Conservation (phyloP, 2,329 filamentous ascomycete genomes). For the Colletotrichum liaoningense region DNA sequence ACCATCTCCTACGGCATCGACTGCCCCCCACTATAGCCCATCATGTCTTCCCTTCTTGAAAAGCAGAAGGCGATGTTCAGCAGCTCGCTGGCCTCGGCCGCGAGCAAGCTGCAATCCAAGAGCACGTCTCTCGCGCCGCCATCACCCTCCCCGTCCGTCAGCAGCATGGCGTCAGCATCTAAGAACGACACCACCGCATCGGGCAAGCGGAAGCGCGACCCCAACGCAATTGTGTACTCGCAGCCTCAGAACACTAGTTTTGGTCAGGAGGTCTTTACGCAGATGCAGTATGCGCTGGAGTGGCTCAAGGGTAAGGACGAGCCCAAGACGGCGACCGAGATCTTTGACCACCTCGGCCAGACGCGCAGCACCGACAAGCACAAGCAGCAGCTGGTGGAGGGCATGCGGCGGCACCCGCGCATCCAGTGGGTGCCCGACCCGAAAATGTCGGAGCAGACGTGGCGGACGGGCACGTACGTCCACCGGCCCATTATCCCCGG, state of each 20-base stretch:
- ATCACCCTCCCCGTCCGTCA: constrained; percentile 71
- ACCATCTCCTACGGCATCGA: too few relatives aligned
- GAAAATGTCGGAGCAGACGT: constrained; percentile 74
- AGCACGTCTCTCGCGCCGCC: constrained; percentile 65
- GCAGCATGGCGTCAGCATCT: constrained; percentile 58
- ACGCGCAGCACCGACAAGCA: constrained; percentile 70
- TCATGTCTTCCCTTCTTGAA: constrained; percentile 72
- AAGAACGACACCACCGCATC: constrained; percentile 71
- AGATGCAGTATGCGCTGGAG: constrained; percentile 88
- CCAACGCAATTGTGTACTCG: constrained; percentile 72
- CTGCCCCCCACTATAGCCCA: constrained; percentile 38
- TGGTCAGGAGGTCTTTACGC: constrained; percentile 84
- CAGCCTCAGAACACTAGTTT: constrained; percentile 82
- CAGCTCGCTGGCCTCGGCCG: constrained; percentile 71
- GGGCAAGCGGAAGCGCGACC: constrained; percentile 70
- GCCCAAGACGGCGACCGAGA: constrained; percentile 77
- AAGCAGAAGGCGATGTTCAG: constrained; percentile 73
- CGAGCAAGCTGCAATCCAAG: constrained; percentile 68
- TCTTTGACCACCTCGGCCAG: constrained; percentile 84
- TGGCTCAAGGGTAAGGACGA: constrained; percentile 80
- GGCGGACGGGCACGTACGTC: constrained; percentile 77
- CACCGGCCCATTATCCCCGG: constrained; percentile 85
- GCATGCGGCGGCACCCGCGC: constrained; percentile 73
- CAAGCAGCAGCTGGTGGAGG: constrained; percentile 73
- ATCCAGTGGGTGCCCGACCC: constrained; percentile 68